phyloP scores from a whole-genome alignment of 805 yeast species.

The Monosporozyma siamensis region DNA sequence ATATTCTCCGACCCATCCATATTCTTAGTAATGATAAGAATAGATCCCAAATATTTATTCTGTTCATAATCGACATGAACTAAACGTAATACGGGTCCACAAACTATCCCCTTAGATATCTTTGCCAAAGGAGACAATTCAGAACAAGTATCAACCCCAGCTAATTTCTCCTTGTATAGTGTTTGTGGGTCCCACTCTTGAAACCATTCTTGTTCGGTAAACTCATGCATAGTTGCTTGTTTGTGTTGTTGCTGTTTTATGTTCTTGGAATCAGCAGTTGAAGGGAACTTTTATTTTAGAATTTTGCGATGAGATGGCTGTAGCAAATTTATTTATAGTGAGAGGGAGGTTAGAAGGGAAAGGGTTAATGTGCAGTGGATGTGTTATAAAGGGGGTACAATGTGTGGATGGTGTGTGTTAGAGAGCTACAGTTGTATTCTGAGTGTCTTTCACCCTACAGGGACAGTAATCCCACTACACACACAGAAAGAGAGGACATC shows the following conservation, averaged over 20 bases:
- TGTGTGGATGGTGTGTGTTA: too few relatives aligned
- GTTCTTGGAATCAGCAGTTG: background rate
- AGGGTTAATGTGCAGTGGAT: too few relatives aligned
- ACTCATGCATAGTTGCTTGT: background rate
- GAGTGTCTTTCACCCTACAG: too few relatives aligned
- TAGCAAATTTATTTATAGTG: too few relatives aligned
- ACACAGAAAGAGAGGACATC: too few relatives aligned
- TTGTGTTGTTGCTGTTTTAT: background rate
- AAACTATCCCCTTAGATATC: constrained; percentile 26
- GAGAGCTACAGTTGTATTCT: too few relatives aligned
- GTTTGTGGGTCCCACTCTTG: constrained; percentile 4
- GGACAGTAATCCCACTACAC: too few relatives aligned
- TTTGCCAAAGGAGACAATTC: constrained; percentile 16
- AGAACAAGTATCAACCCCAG: constrained; percentile 6
- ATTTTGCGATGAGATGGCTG: background rate
- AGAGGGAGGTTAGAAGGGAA: too few relatives aligned
- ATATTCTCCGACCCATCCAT: constrained; percentile 30
- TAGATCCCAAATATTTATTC: constrained; percentile 53
- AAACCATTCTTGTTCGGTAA: constrained; percentile 12
- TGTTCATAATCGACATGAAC: constrained; percentile 49
- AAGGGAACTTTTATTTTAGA: too few relatives aligned
- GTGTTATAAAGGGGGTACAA: too few relatives aligned
- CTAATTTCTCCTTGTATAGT: background rate
- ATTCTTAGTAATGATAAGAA: constrained; percentile 50
- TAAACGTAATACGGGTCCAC: constrained; percentile 74